Percentiles rank a stretch among this genome's conserved stretches.
Conservation (phyloP, 208 protist species). For the Endotrypanum monterogeii region DNA sequence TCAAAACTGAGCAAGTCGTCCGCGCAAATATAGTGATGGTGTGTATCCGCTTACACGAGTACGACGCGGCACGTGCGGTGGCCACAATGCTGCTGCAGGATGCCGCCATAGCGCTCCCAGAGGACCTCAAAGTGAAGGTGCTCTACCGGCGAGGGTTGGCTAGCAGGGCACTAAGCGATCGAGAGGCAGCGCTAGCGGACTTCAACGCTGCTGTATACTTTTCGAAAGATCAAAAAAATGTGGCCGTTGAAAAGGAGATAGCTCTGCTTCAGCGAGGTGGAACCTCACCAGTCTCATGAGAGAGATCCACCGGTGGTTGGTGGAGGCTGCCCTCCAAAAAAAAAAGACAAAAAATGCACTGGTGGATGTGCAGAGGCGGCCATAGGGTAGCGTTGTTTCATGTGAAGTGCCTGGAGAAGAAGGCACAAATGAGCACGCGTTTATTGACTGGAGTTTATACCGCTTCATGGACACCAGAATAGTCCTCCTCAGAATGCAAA, state of each 20-base stretch:
- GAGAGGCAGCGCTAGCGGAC: constrained; percentile 63
- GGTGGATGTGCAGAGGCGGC: not conserved
- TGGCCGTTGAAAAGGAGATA: constrained; percentile 52
- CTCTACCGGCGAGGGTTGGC: constrained; percentile 76
- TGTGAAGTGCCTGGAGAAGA: not conserved
- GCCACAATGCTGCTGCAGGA: constrained; percentile 83
- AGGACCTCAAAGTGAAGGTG: constrained; percentile 76
- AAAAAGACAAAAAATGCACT: not conserved
- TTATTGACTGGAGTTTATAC: not conserved
- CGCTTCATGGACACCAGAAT: not conserved
- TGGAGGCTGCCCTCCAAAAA: not conserved
- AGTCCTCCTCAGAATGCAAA: no score
- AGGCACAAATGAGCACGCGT: not conserved
- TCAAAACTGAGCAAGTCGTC: constrained; percentile 55
- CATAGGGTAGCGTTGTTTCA: not conserved
- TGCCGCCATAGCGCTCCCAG: constrained; percentile 27
- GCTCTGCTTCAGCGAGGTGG: constrained; percentile 26
- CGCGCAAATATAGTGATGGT: constrained; percentile 74
- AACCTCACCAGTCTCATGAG: not conserved
- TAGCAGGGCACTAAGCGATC: constrained; percentile 59
- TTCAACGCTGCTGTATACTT: constrained; percentile 68
- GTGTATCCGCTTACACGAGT: constrained; percentile 66
- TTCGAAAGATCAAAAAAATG: constrained; percentile 56
- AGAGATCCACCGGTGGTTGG: not conserved
- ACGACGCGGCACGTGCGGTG: constrained; percentile 65